Evolutionary conservation across 2,329 filamentous ascomycete genomes (phyloP).

Genomic region (Aspergillus piperis): DNA sequence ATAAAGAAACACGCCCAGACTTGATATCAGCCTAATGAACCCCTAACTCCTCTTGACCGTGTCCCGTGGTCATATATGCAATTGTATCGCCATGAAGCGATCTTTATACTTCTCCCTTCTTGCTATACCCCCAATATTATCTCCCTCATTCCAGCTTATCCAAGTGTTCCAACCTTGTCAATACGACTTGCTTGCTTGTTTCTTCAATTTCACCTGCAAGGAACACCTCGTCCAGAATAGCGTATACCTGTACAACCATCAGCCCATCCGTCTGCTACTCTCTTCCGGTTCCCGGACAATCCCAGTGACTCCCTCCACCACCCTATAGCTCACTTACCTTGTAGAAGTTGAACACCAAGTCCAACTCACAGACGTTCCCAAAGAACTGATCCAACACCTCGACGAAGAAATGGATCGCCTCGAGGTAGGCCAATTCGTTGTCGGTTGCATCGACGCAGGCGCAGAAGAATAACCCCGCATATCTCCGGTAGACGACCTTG

Average conservation of each 20-base stretch:
- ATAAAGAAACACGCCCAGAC: conserved; percentile 9
- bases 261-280: conserved; percentile 5
- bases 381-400: conserved; percentile 99
- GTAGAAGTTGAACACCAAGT: conserved; percentile 76
- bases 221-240: conserved; percentile 97
- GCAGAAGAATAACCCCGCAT: conserved; percentile 98
- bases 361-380: conserved; percentile 97
- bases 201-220: conserved; percentile 97
- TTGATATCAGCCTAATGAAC: conserved; percentile 9
- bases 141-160: conserved; percentile 81
- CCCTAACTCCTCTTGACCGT: conserved; percentile 26
- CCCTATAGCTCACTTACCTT: conserved; percentile 51
- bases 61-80: conserved; percentile 23
- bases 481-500: conserved; percentile 96
- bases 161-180: conserved; percentile 90
- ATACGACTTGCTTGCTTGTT: conserved; percentile 95
- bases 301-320: background rate
- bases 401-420: conserved; percentile 99
- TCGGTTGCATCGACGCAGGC: conserved; percentile 98
- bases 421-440: conserved; percentile 94
- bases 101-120: background rate
- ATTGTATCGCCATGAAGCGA: conserved; percentile 1
- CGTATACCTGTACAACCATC: conserved; percentile 69
- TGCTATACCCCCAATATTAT: background rate
- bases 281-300: background rate